Evolutionary conservation across 2,329 filamentous ascomycete species (phyloP).

Genomic region (Pseudofabraea citricarpa): DNA sequence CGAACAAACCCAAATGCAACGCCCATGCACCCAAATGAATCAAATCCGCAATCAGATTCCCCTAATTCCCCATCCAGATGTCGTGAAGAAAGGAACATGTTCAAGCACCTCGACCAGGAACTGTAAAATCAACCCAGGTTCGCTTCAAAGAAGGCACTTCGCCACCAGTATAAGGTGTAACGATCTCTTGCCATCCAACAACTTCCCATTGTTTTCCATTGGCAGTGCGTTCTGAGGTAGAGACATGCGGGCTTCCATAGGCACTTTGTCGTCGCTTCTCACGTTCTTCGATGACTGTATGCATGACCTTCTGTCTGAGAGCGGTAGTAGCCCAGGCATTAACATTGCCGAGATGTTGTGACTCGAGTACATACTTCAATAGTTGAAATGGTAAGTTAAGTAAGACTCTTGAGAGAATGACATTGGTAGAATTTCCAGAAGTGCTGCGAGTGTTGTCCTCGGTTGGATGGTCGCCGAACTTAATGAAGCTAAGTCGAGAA

Average conservation of each 20-base stretch:
- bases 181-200: conserved; percentile 28
- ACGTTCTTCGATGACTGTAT: conserved; percentile 49
- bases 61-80: background rate
- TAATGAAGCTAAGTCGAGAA: conserved; percentile 57
- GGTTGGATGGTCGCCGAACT: conserved; percentile 59
- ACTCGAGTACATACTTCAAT: conserved; percentile 62
- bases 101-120: conserved; percentile 4
- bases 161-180: conserved; percentile 16
- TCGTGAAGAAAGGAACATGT: background rate
- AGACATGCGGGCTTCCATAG: conserved; percentile 14
- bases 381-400: conserved; percentile 65
- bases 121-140: conserved; percentile 22
- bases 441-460: conserved; percentile 30
- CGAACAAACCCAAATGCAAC: conserved; percentile 13
- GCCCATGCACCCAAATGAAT: conserved; percentile 17
- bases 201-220: conserved; percentile 24
- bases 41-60: conserved; percentile 9
- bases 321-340: conserved; percentile 44
- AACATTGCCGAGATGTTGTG: conserved; percentile 46
- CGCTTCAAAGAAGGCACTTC: conserved; percentile 17
- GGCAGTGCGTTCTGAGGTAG: conserved; percentile 21
- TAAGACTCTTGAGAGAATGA: conserved; percentile 59
- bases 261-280: conserved; percentile 44
- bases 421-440: conserved; percentile 25
- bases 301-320: conserved; percentile 43